Conservation (phyloP, 495 filamentous ascomycete genomes). For the Hyaloscypha bicolor region DNA sequence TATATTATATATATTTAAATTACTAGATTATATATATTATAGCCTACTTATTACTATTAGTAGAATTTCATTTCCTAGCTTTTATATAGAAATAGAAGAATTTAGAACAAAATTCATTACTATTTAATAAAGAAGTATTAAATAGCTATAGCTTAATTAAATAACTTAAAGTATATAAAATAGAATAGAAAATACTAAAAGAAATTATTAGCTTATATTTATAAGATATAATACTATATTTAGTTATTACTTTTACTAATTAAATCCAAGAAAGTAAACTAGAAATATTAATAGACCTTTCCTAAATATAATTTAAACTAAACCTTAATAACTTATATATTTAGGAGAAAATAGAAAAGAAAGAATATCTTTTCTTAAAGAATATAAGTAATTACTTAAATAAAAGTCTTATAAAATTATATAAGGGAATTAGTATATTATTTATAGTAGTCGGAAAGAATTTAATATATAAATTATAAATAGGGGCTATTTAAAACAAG, state of each 20-base stretch:
- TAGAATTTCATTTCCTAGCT: too few species aligned
- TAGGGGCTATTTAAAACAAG: too few species aligned
- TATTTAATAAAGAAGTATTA: background rate
- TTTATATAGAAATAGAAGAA: too few species aligned
- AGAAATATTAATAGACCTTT: conserved; percentile 1
- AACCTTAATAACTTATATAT: background rate
- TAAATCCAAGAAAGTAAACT: background rate
- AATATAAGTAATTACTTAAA: too few species aligned
- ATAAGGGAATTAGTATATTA: conserved; percentile 6
- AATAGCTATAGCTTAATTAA: background rate
- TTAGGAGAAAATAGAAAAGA: background rate
- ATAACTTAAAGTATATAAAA: background rate
- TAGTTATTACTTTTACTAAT: background rate
- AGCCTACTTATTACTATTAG: too few species aligned
- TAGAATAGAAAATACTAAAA: background rate
- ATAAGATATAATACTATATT: background rate
- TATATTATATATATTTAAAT: too few species aligned
- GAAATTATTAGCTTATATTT: background rate
- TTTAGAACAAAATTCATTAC: too few species aligned
- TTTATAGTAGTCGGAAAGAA: background rate
- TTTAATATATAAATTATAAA: background rate
- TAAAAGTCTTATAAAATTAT: conserved; percentile 3
- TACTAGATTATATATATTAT: too few species aligned
- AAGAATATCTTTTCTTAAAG: background rate
- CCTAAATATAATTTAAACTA: background rate